Base-by-base conservation (phyloP, 2,329 filamentous ascomycete species). In the Exophiala oligosperma region DNA sequence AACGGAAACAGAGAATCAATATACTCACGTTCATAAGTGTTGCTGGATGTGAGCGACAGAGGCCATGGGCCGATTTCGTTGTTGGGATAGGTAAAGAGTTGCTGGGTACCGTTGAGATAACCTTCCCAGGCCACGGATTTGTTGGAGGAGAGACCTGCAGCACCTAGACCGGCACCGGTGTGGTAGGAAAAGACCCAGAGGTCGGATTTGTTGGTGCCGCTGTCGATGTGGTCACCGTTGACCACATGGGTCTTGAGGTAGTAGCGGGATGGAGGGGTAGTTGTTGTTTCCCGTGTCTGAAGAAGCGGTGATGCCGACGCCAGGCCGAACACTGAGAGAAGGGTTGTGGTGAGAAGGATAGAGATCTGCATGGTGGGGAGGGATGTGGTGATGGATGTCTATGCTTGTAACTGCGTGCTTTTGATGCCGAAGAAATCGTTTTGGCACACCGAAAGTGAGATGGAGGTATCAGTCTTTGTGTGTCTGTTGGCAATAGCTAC, bases 161-260 rank as follows among this genome's bases (percentile, higher is more conserved):
- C 59, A 24, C 64, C 64, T 4, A 65, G 57, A 17, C 64, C 65
- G 17, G 65, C 64, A 41, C 65, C 65, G n/a, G 65, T 67, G 52
- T 66, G 65, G 44, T 65, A 62, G 14, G 61, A 64, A 54, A 60
- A 62, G n/a, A 67, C 35, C 44, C 55, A 67, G 28, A 67, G 49
- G 17, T 55, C 50, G 44, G 61, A 52, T 57, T 67, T 67, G 57
- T 66, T 61, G 35, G 60, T 58, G n/a, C 65, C 65, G 41, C 32
- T 54, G 52, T 64, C 61, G 21, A 58, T 44, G 49, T 62, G 60
- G 23, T 40, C 49, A 29, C 57, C 59, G 49, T 60, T 56, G 54
- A 59, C 50, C 6, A 66, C 58, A 43, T 64, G 52, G 14, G 65
- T 66, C 23, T 57, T 56, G 5, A 67, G 59, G 24, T 64, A 59